phyloP scores from a whole-genome alignment of 176 grass and related monocot genomes.

The Thalia dealbata region DNA sequence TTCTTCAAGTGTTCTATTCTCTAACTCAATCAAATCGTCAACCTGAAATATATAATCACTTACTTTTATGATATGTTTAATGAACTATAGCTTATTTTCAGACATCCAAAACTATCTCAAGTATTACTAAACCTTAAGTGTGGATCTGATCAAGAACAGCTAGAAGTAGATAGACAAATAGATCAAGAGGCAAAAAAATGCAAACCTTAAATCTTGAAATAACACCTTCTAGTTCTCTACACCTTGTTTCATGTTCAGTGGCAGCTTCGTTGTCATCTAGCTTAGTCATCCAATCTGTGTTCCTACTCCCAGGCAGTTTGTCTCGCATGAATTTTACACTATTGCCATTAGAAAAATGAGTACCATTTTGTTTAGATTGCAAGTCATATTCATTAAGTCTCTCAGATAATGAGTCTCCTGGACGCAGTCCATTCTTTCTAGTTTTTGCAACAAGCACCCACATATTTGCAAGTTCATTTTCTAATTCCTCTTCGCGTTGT shows the following conservation, averaged over 20 bases:
- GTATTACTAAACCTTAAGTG: background rate
- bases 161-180: background rate
- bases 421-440: constrained; percentile 46
- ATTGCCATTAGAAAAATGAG: constrained; percentile 36
- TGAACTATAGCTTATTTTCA: background rate
- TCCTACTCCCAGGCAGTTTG: constrained; percentile 34
- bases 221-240: constrained; percentile 60
- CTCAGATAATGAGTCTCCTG: constrained; percentile 42
- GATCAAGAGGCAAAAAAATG: background rate
- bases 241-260: constrained; percentile 55
- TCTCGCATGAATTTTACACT: constrained; percentile 12
- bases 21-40: constrained; percentile 66
- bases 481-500: constrained; percentile 57
- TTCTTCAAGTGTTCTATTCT: constrained; percentile 62
- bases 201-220: constrained; percentile 78
- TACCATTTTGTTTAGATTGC: constrained; percentile 45
- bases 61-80: background rate
- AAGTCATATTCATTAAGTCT: constrained; percentile 25
- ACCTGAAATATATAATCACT: constrained; percentile 32
- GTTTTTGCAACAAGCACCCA: constrained; percentile 73
- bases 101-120: background rate
- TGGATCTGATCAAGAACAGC: background rate
- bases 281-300: constrained; percentile 35
- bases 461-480: constrained; percentile 83
- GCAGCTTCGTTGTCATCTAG: constrained; percentile 63